Base-by-base conservation (phyloP, 2,329 filamentous ascomycete genomes). In the Trichoderma atrobrunneum region DNA sequence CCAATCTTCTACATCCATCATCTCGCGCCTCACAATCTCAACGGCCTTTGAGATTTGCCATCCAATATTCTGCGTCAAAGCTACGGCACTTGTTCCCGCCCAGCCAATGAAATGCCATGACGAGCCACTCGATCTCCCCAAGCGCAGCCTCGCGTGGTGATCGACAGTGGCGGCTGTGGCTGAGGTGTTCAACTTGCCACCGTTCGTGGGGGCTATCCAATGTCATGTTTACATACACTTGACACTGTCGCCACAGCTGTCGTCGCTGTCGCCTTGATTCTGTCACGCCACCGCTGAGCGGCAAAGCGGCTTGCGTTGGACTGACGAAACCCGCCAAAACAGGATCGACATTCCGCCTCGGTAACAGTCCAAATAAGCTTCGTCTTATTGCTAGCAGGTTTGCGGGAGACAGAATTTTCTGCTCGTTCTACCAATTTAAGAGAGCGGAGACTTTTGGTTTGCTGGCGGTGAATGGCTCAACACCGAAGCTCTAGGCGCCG, bases 81-180 rank as follows among this genome's bases (percentile, higher is more conserved):
- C 26, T 51, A 39, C 61, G 28, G 28, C 18, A 16, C 14, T 43
- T n/a, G 60, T 10, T 36, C 43, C 24, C 24, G 36, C 16, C 14
- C 60, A n/a, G 14, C 48, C 48, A 57, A 67, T 57, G 14, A 67
- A 51, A 16, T 30, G 21, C 63, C 1, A 16, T 36, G 1, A 8
- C 16, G 5, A 16, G 48, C 10, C 21, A 18, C 14, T 26, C 18
- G 28, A 32, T 24, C 1, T 51, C n/a, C 18, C 12, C 43, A 3
- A 26, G 43, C 1, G 14, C 18, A 32, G 39, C 39, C 28, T 32
- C 36, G n/a, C 28, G n/a, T 34, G 26, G n/a, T 51, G 66, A 69
- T 69, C 66, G 66, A 61, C 66, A 26, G 56, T 69, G 66, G 66
- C 66, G 66, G 18, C 21, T 36, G 63, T 66, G 64, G 64, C 64